Percentiles rank a stretch among this genome's conserved stretches.
Conservation (phyloP, 352 stramenopile species). For the Globisporangium heterothallicum region DNA sequence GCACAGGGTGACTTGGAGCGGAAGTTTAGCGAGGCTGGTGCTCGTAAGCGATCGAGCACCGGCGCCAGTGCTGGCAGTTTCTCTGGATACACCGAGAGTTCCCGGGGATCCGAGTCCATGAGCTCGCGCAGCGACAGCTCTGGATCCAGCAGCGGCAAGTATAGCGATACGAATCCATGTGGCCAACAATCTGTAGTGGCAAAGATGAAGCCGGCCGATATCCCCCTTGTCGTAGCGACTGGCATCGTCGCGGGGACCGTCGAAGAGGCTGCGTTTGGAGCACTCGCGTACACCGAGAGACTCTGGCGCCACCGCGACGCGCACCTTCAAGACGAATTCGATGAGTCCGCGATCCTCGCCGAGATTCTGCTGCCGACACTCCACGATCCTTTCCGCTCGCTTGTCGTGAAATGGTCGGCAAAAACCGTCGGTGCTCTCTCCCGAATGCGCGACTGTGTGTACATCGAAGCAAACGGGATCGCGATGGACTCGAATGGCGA, state of each 20-base stretch:
- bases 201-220: not conserved
- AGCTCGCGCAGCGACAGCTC: constrained; percentile 1
- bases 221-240: constrained; percentile 24
- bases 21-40: not conserved
- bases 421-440: constrained; percentile 33
- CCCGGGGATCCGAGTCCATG: not conserved
- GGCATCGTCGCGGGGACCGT: constrained; percentile 31
- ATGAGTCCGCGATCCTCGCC: constrained; percentile 28
- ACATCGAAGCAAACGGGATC: constrained; percentile 39
- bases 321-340: constrained; percentile 27
- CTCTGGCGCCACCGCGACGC: constrained; percentile 28
- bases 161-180: not conserved
- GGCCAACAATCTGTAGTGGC: not conserved
- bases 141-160: not conserved
- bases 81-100: not conserved
- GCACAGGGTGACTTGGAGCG: not conserved
- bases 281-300: constrained; percentile 32
- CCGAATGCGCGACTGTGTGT: constrained; percentile 38
- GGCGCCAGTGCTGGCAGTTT: not conserved
- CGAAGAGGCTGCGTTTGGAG: constrained; percentile 38
- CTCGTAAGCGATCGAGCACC: not conserved
- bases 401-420: constrained; percentile 39
- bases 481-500: constrained; percentile 24
- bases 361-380: constrained; percentile 26
- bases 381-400: constrained; percentile 33